phyloP scores from a whole-genome alignment of 345 rosid species.

The Capsella bursapastoris region DNA sequence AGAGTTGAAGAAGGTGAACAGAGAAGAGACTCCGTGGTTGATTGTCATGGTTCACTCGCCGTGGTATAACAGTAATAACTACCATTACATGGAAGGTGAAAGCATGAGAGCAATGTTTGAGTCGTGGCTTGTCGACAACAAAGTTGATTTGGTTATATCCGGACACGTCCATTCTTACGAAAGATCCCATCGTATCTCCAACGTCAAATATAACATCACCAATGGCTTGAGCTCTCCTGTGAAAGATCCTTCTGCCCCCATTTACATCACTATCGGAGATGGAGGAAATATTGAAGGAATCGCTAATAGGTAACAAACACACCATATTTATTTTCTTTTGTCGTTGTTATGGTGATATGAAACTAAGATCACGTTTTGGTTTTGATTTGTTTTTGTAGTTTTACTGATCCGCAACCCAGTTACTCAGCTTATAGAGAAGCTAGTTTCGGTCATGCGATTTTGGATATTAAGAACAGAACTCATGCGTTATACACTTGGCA shows the following conservation, averaged over 20 bases:
- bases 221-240: slow-evolving; percentile 53
- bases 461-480: slow-evolving; percentile 58
- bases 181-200: slow-evolving; percentile 60
- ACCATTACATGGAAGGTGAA: slow-evolving; percentile 62
- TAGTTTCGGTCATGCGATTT: slow-evolving; percentile 60
- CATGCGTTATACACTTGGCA: slow-evolving; percentile 61
- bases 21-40: slow-evolving; percentile 49
- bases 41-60: slow-evolving; percentile 42
- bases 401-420: slow-evolving; percentile 53
- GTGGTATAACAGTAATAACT: slow-evolving; percentile 46
- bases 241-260: slow-evolving; percentile 56
- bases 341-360: background rate
- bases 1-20: slow-evolving; percentile 49
- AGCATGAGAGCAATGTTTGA: slow-evolving; percentile 56
- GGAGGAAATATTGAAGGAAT: slow-evolving; percentile 82
- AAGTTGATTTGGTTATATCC: slow-evolving; percentile 54
- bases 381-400: slow-evolving; percentile 33
- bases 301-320: slow-evolving; percentile 20
- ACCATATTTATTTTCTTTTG: background rate
- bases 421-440: slow-evolving; percentile 66
- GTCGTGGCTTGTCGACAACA: slow-evolving; percentile 50
- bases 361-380: background rate
- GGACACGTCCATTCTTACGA: slow-evolving; percentile 63
- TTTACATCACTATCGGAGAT: slow-evolving; percentile 68
- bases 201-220: slow-evolving; percentile 55